phyloP scores from a whole-genome alignment of 257 asterid genomes.

The Solanum raphanifolium region DNA sequence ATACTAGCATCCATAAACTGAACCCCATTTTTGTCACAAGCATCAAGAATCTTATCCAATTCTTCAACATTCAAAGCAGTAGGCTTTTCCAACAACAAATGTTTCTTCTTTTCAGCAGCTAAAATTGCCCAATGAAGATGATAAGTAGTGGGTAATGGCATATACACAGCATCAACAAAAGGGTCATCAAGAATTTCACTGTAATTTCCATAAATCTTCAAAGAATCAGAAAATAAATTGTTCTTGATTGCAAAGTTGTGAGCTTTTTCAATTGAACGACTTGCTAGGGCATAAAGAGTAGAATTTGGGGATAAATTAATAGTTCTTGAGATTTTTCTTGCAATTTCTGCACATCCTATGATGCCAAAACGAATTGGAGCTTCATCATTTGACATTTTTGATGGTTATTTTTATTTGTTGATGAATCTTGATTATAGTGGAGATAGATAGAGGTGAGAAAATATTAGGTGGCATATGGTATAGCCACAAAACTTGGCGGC shows the following conservation, averaged over 20 bases:
- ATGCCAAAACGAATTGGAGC: slow-evolving; percentile 58
- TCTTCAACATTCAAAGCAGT: slow-evolving; percentile 46
- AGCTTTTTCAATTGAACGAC: slow-evolving; percentile 62
- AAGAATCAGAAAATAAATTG: slow-evolving; percentile 22
- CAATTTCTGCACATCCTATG: slow-evolving; percentile 73
- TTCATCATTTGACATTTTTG: slow-evolving; percentile 23
- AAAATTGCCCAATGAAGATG: slow-evolving; percentile 61
- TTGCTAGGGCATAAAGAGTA: slow-evolving; percentile 50
- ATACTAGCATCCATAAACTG: slow-evolving; percentile 89
- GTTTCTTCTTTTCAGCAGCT: slow-evolving; percentile 64
- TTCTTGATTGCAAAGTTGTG: slow-evolving; percentile 37
- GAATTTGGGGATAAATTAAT: slow-evolving; percentile 44
- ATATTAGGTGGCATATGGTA: not conserved
- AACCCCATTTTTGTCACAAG: slow-evolving; percentile 45
- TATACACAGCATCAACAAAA: slow-evolving; percentile 57
- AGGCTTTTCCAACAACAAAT: slow-evolving; percentile 70
- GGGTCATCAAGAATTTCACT: slow-evolving; percentile 57
- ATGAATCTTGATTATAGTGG: not conserved
- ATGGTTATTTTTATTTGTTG: not conserved
- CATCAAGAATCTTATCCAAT: slow-evolving; percentile 43
- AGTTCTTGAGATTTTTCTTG: slow-evolving; percentile 63
- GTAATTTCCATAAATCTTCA: slow-evolving; percentile 53
- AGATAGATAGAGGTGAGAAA: not conserved
- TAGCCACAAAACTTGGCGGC: not conserved
- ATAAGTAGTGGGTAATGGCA: slow-evolving; percentile 74